These are phyloP conservation scores for Lyophyllum atratum DNA, from an alignment of 768 basidiomycete species.

Conservation along the genomic window DNA sequence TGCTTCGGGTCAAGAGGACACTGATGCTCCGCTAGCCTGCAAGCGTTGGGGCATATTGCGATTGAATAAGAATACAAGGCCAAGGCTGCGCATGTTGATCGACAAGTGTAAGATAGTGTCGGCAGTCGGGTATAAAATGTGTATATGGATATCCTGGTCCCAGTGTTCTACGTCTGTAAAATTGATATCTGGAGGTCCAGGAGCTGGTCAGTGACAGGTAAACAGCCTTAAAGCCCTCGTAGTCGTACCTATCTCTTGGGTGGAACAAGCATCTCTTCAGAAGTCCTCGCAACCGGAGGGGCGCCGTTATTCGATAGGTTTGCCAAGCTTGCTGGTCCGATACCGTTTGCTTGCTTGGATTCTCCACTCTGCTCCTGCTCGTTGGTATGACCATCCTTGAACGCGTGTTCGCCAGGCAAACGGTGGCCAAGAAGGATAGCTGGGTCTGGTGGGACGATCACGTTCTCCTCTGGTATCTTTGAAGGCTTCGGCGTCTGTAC, in stretches of 20 bases:
- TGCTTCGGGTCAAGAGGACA: background rate
- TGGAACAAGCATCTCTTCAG: constrained; percentile 21
- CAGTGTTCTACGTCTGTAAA: background rate
- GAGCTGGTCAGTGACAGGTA: background rate
- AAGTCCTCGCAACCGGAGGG: constrained; percentile 8
- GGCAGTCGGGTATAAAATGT: background rate
- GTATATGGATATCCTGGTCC: background rate
- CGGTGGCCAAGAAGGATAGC: constrained; percentile 56
- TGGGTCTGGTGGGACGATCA: constrained; percentile 69
- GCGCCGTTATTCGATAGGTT: constrained; percentile 7
- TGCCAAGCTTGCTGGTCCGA: background rate
- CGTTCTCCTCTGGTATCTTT: constrained; percentile 40
- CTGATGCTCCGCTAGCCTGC: constrained; percentile 57
- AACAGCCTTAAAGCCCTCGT: background rate
- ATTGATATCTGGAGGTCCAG: background rate
- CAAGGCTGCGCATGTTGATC: background rate
- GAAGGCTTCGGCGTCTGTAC: constrained; percentile 40
- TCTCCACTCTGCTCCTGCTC: constrained; percentile 12
- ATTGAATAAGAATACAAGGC: constrained; percentile 39
- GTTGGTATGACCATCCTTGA: background rate
- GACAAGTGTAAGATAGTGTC: background rate
- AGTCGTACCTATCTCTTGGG: constrained; percentile 11
- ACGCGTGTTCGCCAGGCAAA: constrained; percentile 38
- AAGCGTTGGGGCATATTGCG: constrained; percentile 80
- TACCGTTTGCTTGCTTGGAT: background rate